A percentile compares a stretch with the other conserved stretches of the same genome.
Evolutionary conservation across 75 land plant species (phyloP).

Genomic region (Larix kaempferi): DNA sequence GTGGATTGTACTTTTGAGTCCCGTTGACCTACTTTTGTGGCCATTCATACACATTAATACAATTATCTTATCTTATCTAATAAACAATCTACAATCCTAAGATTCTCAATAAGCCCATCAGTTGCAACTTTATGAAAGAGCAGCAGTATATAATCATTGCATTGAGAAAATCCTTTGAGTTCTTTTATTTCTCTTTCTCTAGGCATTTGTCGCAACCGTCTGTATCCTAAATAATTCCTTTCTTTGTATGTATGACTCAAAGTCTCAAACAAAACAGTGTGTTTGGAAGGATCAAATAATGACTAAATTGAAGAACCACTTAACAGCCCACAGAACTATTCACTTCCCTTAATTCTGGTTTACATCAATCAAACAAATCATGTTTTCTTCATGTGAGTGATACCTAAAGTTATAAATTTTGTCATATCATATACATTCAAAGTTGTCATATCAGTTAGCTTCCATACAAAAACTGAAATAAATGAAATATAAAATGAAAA

Average conservation of each 20-base stretch:
- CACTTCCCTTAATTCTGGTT: neutral
- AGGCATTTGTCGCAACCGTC: neutral
- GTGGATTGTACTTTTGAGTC: no score
- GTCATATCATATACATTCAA: neutral
- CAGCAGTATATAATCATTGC: neutral
- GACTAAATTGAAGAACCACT: neutral
- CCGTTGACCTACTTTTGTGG: no score
- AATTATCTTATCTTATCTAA: no score
- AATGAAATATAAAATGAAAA: neutral
- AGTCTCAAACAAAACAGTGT: neutral
- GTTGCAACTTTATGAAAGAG: neutral
- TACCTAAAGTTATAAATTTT: neutral
- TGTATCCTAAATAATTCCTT: neutral
- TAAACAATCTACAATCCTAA: no score
- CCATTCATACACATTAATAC: no score
- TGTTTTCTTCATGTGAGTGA: neutral
- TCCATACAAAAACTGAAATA: neutral
- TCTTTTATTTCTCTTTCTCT: neutral
- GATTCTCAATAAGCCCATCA: neutral
- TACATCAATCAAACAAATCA: neutral
- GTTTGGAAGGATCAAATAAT: neutral
- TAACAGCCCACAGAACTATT: no score
- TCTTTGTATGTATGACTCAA: neutral
- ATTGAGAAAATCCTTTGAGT: neutral
- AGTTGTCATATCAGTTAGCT: no score